Base-by-base conservation (phyloP, 352 stramenopile genomes). In the Vaucheria bursata region DNA sequence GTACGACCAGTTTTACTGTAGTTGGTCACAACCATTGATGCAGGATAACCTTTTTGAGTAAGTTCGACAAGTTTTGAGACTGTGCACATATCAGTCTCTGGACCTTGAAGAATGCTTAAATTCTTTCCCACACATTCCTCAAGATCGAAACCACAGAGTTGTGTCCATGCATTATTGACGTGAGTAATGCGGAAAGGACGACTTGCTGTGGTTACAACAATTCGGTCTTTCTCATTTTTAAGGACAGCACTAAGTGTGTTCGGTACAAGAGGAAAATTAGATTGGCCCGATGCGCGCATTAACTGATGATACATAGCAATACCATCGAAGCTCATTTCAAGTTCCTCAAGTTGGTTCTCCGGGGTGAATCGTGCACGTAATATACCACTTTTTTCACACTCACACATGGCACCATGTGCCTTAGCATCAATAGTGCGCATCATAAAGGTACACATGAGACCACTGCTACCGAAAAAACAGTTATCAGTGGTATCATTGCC, bases 1-100 rank as follows among this genome's bases (percentile, higher is more conserved):
- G 8, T 31, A 0, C 31, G 31, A 32, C 75, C 77, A 59, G 52
- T 66, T 35, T 82, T 82, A 66, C 70, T 80, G 53, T 80, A 65
- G 71, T 82, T 82, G 69, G 77, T 82, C 0, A 82, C 77, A 34
- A 82, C 69, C 77, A 82, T 82, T 12, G 77, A 82, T 34, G 77
- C 37, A 18, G 77, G 66, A 71, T 82, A 82, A 35, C 77, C 77
- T 37, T 80, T 80, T 33, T 82, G 34, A 29, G 77, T 75, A 31
- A 77, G 40, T 29, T 79, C 65, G 33, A 75, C 75, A 29, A 82
- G 77, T 67, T 75, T 53, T 25, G 36, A 49, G n/a, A 82, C 77
- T 0, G 34, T 71, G 36, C 66, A n/a, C 77, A 82, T 82, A 36
- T 82, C 53, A 7, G 39, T 50, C 39, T 50, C 12, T 12, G 39